Evolutionary conservation across 2,329 filamentous ascomycete genomes (phyloP).

Genomic region (Stagonosporopsis vannaccii): DNA sequence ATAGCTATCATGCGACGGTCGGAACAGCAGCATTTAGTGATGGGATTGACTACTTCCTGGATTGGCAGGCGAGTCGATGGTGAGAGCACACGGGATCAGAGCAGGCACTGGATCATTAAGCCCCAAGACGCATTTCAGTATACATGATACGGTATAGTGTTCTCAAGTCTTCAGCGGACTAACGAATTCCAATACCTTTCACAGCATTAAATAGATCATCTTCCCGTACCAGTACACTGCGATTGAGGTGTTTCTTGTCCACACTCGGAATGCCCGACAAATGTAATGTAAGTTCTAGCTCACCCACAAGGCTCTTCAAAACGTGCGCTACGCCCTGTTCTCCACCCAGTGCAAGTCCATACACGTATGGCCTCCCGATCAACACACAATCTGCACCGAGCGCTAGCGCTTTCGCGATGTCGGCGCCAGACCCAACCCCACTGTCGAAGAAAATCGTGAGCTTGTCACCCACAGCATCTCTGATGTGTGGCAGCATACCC

Average conservation of each 20-base stretch:
- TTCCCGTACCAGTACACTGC: conserved; percentile 30
- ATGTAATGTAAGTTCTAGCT: conserved; percentile 37
- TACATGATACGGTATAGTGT: too few species aligned
- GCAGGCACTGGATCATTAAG: too few species aligned
- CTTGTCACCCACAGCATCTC: conserved; percentile 52
- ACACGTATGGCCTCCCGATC: conserved; percentile 65
- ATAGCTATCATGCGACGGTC: conserved; percentile 43
- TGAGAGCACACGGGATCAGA: neutral
- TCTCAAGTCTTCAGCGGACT: neutral
- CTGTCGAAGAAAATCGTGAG: conserved; percentile 58
- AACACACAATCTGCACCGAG: conserved; percentile 65
- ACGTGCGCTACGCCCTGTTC: conserved; percentile 60
- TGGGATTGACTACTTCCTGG: conserved; percentile 45
- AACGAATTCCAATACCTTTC: conserved; percentile 25
- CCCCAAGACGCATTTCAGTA: neutral
- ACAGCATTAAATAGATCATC: conserved; percentile 30
- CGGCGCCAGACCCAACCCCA: conserved; percentile 58
- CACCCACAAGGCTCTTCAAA: conserved; percentile 27
- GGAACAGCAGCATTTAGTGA: conserved; percentile 38
- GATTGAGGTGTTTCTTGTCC: conserved; percentile 27
- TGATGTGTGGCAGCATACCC: conserved; percentile 66
- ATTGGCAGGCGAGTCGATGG: conserved; percentile 26
- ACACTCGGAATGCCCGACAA: conserved; percentile 33
- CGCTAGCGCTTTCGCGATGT: conserved; percentile 60
- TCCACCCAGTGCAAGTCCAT: conserved; percentile 64